Evolutionary conservation across 345 rosid species (phyloP), one percentile per base, ranked within the genome.

Genomic region (Angophora floribunda): DNA sequence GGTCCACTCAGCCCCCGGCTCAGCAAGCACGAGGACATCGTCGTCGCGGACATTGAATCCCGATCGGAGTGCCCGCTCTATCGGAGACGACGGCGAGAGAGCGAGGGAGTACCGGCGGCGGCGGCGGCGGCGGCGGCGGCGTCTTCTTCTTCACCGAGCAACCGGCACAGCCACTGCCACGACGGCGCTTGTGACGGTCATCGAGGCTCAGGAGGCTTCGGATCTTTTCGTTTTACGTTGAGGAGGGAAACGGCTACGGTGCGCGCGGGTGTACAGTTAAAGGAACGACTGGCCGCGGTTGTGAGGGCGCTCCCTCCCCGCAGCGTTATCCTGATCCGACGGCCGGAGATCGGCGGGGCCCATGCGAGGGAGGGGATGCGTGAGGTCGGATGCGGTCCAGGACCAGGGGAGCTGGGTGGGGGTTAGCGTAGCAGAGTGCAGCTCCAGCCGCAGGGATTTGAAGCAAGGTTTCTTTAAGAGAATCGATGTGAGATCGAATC

Each of bases 11-110:
- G 87, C 19, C 96, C 93, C 36, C 92, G 92, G 86, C 90, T 90
- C 28, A 94, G 79, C 86, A 94, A 91, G 89, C 93, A 94, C 45
- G 94, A 88, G 9, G 98, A 93, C 70, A 95, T 92, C 94, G 93
- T 93, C 89, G 93, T 93, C 89, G 94, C 90, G 85, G 95, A 92
- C 98, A 95, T 94, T 86, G 85, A 87, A 85, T 19, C 67, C 67
- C 67, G 67, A 11, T 28, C 32, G 61, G 24, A 9, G 61, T 6
- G 16, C 30, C 51, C 78, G 36, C 51, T 28, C 22, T 24, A 41
- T 41, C 55, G 86, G 57, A 85, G 57, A 85, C 28, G 50, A 36
- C 70, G 30, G 32, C 30, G 32, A 61, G 67, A 26, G 67, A 28
- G 67, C 67, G 51, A 50, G 51, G 51, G 51, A 28, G 32, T 2